Percentiles rank a stretch among this genome's conserved stretches.
Conservation (phyloP, 2,329 filamentous ascomycete genomes). For the Diplocarpon mali region DNA sequence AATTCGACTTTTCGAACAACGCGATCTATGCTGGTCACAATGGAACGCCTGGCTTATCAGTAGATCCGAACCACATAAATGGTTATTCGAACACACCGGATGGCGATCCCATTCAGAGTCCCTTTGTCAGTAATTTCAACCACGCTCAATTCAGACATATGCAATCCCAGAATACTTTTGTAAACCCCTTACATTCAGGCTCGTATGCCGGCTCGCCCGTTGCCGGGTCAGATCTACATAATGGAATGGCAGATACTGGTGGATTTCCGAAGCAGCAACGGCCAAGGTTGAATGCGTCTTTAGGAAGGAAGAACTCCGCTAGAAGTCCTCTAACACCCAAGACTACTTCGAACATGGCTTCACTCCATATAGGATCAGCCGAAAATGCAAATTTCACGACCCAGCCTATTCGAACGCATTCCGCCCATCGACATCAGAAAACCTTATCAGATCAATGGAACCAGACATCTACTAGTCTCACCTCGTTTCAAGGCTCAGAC, state of each 20-base stretch:
- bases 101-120: constrained; percentile 82
- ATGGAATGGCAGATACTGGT: constrained; percentile 33
- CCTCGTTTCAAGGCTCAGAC: constrained; percentile 80
- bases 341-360: constrained; percentile 57
- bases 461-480: constrained; percentile 70
- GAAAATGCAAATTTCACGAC: constrained; percentile 62
- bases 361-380: constrained; percentile 53
- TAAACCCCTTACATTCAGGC: constrained; percentile 42
- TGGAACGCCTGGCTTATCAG: constrained; percentile 42
- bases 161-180: constrained; percentile 45
- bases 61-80: constrained; percentile 58
- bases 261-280: constrained; percentile 45
- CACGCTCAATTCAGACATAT: constrained; percentile 66
- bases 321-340: constrained; percentile 79
- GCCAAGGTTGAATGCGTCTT: constrained; percentile 37
- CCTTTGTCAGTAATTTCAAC: constrained; percentile 70
- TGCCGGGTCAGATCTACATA: constrained; percentile 37
- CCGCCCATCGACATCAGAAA: constrained; percentile 60
- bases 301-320: constrained; percentile 54
- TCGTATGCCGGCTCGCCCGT: constrained; percentile 41
- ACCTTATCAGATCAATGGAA: constrained; percentile 85
- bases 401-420: constrained; percentile 65
- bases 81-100: constrained; percentile 88
- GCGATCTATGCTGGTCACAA: constrained; percentile 43
- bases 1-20: constrained; percentile 45